Base-by-base conservation (phyloP, 2,329 filamentous ascomycete genomes). In the Fusarium albidum region DNA sequence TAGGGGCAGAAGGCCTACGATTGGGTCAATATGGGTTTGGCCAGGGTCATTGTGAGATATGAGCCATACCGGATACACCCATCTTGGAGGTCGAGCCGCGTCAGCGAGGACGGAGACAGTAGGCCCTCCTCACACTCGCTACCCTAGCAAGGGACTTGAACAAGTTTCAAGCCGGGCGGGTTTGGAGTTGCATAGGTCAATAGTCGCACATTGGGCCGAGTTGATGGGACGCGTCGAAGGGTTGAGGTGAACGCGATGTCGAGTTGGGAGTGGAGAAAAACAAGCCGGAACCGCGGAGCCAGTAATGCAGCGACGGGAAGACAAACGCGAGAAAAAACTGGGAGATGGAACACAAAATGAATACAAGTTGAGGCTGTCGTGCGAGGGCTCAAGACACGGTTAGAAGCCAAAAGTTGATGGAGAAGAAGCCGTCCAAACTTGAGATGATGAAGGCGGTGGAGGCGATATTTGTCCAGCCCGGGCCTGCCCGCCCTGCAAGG, bases 1-100 rank as follows among this genome's bases (percentile, higher is more conserved):
- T 55, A 98, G 82, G 31, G 92, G 92, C 28, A 98, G 82, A 47
- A 99, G 85, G 37, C 95, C 94, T 93, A 50, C 27, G 1, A 42
- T 31, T 37, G 31, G 44, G 46, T 73, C 38, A 73, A 62, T 37
- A 51, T 45, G 27, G 4, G 21, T 12, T 10, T 12, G 12, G 12
- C 11, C 14, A 9, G 4, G 28, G 18, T 26, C 18, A 26, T 41
- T 47, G 15, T 18, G 37, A 13, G 14, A 14, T 31, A 18, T 31
- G 41, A 44, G 26, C 6, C 62, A 27, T 62, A 75, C 73, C 73
- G 49, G 73, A 68, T 45, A 75, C 71, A 61, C 73, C 73, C 73
- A 75, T 75, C 40, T 56, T 71, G 55, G 55, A 52, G 38, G 34
- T 40, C 34, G 44, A 41, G 52, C 38, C 38, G 51, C 49, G 44